Conservation (phyloP, 108 stramenopile species). For the Bacterosira constricta region DNA sequence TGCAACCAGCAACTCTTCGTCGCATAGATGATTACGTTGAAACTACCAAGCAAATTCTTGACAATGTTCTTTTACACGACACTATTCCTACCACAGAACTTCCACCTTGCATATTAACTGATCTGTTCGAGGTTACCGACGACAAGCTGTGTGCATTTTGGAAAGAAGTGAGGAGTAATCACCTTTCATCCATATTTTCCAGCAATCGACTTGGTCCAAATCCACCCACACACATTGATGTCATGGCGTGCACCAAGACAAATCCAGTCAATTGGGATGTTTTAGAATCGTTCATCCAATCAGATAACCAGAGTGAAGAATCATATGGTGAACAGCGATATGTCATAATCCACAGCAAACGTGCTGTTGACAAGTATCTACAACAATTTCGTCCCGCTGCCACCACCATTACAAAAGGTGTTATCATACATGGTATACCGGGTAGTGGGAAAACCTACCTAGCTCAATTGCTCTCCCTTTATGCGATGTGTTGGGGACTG, state of each 20-base stretch:
- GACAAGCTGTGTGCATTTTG: not conserved
- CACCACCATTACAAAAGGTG: not conserved
- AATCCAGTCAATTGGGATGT: slow-evolving; percentile 11
- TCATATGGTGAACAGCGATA: slow-evolving; percentile 10
- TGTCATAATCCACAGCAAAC: not conserved
- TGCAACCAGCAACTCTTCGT: slow-evolving; percentile 5
- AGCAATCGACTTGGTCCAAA: not conserved
- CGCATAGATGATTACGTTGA: not conserved
- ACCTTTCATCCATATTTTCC: not conserved
- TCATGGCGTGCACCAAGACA: not conserved
- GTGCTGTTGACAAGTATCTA: not conserved
- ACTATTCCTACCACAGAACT: slow-evolving; percentile 15
- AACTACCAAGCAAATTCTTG: not conserved
- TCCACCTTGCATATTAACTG: slow-evolving; percentile 13
- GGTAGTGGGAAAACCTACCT: not conserved
- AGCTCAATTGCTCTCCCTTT: not conserved
- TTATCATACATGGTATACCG: not conserved
- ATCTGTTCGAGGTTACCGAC: not conserved
- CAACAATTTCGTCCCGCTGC: not conserved
- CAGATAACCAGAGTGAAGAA: not conserved
- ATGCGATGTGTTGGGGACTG: not conserved
- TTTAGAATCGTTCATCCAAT: not conserved
- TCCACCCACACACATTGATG: not conserved
- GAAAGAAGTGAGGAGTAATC: not conserved
- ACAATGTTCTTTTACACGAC: not conserved